Conservation (phyloP, 1,284 basidiomycete genomes). For the Flammula alnicola region DNA sequence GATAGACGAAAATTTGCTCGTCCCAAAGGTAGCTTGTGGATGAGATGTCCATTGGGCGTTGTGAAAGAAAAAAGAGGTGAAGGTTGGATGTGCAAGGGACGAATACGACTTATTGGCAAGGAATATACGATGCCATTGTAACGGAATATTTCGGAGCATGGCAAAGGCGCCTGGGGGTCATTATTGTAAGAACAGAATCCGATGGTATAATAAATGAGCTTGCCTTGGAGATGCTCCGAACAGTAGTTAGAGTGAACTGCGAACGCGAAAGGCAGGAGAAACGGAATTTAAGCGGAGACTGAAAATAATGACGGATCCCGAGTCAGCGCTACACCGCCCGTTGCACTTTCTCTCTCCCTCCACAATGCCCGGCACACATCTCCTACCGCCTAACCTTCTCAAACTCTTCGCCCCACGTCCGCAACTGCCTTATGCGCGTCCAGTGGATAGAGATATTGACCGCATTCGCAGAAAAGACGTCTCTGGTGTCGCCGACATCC, state of each 20-base stretch:
- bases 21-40: too few species aligned
- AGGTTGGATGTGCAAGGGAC: too few species aligned
- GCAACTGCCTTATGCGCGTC: conserved; percentile 82
- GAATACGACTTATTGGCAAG: too few species aligned
- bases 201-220: too few species aligned
- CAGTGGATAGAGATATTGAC: conserved; percentile 82
- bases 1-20: neutral
- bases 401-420: conserved; percentile 94
- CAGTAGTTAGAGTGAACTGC: too few species aligned
- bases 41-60: conserved; percentile 53
- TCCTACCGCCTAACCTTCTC: conserved; percentile 91
- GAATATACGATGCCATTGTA: too few species aligned
- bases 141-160: too few species aligned
- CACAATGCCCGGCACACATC: conserved; percentile 80
- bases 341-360: conserved; percentile 12
- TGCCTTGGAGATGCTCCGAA: too few species aligned
- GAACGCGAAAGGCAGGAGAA: too few species aligned
- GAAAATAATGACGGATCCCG: too few species aligned
- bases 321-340: too few species aligned
- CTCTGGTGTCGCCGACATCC: conserved; percentile 71
- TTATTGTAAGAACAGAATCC: too few species aligned
- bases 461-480: conserved; percentile 75
- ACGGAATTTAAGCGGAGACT: conserved; percentile 1
- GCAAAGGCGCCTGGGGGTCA: neutral
- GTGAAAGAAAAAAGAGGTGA: conserved; percentile 56